Conservation (phyloP, 75 land plant genomes). For the Larix kaempferi region DNA sequence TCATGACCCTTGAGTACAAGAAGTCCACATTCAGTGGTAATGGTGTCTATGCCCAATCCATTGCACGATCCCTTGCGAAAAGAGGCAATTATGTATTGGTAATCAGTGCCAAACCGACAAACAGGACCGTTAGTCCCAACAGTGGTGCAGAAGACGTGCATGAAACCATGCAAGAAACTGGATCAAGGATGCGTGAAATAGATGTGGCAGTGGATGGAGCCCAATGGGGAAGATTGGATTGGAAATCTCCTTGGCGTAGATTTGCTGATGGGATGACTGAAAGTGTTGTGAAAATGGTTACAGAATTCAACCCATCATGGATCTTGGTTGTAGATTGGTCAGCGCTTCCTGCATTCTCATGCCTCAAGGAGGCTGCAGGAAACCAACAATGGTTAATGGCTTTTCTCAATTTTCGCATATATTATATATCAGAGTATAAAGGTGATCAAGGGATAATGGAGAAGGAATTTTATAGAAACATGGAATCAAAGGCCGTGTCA, state of each 20-base stretch:
- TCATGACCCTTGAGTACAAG: conserved; percentile 21
- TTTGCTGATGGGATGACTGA: conserved; percentile 18
- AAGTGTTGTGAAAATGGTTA: conserved; percentile 7
- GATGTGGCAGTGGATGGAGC: conserved; percentile 14
- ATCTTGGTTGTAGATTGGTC: conserved; percentile 26
- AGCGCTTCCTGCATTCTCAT: conserved; percentile 17
- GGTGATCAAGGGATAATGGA: conserved; percentile 15
- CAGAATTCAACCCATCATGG: conserved; percentile 22
- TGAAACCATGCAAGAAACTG: not conserved
- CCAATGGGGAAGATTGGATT: conserved; percentile 24
- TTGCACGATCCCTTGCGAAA: conserved; percentile 23
- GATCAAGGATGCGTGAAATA: conserved; percentile 9
- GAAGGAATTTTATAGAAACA: conserved; percentile 16
- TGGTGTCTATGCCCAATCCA: conserved; percentile 27
- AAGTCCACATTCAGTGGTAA: conserved; percentile 22
- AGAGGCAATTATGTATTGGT: conserved; percentile 15
- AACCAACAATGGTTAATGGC: conserved; percentile 17
- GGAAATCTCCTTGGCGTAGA: conserved; percentile 23
- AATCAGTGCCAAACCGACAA: conserved; percentile 14
- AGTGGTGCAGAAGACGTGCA: not conserved
- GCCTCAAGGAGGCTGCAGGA: not conserved
- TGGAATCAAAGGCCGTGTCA: conserved; percentile 27
- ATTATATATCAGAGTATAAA: conserved; percentile 19
- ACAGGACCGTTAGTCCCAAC: not conserved
- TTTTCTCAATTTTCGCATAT: conserved; percentile 22